A percentile compares a stretch with the other conserved stretches of the same genome.
Conservation (phyloP, 139 green algal species). For the Marvania coccoides region DNA sequence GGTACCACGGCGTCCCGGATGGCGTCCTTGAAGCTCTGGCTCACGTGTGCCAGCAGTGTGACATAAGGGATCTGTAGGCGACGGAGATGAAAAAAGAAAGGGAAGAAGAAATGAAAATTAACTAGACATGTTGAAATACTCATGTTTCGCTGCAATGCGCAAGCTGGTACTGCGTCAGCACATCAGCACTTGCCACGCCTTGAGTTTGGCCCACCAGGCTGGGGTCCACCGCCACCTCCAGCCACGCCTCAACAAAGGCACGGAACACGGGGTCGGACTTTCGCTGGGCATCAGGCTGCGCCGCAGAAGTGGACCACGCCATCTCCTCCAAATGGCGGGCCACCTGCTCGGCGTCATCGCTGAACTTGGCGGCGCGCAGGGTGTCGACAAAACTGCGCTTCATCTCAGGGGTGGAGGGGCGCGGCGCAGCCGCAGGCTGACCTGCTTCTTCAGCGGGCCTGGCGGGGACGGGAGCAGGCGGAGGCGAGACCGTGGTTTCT, state of each 20-base stretch:
- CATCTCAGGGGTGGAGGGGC: too few species aligned
- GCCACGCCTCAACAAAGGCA: background rate
- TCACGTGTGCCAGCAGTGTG: conserved; percentile 13
- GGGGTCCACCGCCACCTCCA: background rate
- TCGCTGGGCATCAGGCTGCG: too few species aligned
- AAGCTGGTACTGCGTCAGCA: background rate
- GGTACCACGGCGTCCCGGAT: conserved; percentile 17
- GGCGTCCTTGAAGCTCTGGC: conserved; percentile 6
- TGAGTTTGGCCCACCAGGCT: background rate
- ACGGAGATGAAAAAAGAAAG: background rate
- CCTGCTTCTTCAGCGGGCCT: background rate
- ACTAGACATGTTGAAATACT: background rate
- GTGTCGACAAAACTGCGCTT: too few species aligned
- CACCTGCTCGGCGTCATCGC: too few species aligned
- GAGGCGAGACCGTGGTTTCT: background rate
- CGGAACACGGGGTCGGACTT: too few species aligned
- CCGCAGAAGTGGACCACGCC: too few species aligned
- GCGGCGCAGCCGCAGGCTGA: background rate
- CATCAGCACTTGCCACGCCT: background rate
- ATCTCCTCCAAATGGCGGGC: conserved; percentile 7
- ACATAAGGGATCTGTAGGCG: conserved; percentile 6
- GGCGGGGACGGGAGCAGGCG: background rate
- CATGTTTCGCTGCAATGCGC: too few species aligned
- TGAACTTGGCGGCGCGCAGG: too few species aligned
- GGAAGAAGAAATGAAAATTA: background rate